Evolutionary conservation across 495 filamentous ascomycete species (phyloP).

Genomic region (Penicillium lagena): DNA sequence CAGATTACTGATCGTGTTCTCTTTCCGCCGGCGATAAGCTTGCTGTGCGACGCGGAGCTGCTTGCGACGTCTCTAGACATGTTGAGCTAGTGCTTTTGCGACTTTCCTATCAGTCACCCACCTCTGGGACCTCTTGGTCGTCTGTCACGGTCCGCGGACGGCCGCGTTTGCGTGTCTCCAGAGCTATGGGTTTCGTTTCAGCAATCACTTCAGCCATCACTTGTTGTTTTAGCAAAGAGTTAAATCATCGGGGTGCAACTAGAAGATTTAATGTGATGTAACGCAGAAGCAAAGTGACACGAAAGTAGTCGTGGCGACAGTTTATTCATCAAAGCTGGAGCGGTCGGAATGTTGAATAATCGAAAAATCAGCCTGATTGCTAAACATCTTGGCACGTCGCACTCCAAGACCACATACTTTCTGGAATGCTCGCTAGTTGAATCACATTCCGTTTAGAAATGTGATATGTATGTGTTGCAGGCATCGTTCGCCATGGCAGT

Average conservation of each 20-base stretch:
- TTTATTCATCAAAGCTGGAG: slow-evolving; percentile 1
- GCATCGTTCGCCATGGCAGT: too few species aligned
- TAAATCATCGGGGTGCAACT: not conserved
- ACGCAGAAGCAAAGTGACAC: not conserved
- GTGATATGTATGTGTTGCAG: too few species aligned
- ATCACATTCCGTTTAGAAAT: too few species aligned
- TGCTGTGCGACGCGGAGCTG: too few species aligned
- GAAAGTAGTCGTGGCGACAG: not conserved
- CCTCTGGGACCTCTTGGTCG: slow-evolving; percentile 19
- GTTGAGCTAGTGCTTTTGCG: too few species aligned
- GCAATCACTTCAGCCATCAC: slow-evolving; percentile 1
- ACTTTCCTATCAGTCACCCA: too few species aligned
- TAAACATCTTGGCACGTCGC: too few species aligned
- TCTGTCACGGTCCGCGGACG: slow-evolving; percentile 18
- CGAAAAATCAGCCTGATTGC: slow-evolving; percentile 7
- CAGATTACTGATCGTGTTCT: too few species aligned
- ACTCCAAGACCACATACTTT: too few species aligned
- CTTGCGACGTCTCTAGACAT: too few species aligned
- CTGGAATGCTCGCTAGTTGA: too few species aligned
- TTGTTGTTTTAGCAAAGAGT: not conserved
- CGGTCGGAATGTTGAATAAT: slow-evolving; percentile 16
- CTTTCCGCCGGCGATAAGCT: too few species aligned
- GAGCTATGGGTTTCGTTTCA: not conserved
- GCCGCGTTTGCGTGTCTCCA: slow-evolving; percentile 17
- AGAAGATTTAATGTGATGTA: not conserved